phyloP scores from a whole-genome alignment of 2,329 filamentous ascomycete species.

The Cyphellophora attinorum region DNA sequence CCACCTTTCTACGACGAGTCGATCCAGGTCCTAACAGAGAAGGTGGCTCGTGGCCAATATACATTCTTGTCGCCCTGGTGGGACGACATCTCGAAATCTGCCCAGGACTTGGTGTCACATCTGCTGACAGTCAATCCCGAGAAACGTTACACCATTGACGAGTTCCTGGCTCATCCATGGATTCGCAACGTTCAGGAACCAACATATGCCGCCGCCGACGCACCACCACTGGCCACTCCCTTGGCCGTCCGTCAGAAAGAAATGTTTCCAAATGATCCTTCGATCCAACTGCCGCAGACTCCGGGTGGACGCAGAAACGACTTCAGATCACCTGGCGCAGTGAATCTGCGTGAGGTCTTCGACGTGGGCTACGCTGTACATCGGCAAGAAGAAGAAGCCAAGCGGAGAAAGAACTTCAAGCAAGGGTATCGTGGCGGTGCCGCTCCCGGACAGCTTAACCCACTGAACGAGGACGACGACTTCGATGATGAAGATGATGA shows the following conservation, averaged over 20 bases:
- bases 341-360: constrained; percentile 94
- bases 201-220: constrained; percentile 58
- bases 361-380: constrained; percentile 98
- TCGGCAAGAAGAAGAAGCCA: constrained; percentile 89
- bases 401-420: constrained; percentile 75
- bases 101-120: constrained; percentile 88
- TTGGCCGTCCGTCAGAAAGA: constrained; percentile 51
- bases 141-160: constrained; percentile 83
- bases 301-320: constrained; percentile 59
- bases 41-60: constrained; percentile 92
- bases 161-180: constrained; percentile 95
- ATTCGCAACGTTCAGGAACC: constrained; percentile 62
- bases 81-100: constrained; percentile 94
- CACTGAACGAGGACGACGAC: constrained; percentile 55
- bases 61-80: constrained; percentile 98
- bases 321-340: constrained; percentile 88
- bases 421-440: constrained; percentile 55
- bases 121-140: constrained; percentile 90
- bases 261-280: constrained; percentile 41
- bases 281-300: constrained; percentile 31
- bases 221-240: constrained; percentile 62
- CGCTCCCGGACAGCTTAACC: constrained; percentile 50
- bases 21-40: constrained; percentile 92
- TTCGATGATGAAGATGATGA: constrained; percentile 58
- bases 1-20: constrained; percentile 96